Base-by-base conservation (phyloP, 805 yeast species). In the Pichia paraexigua region DNA sequence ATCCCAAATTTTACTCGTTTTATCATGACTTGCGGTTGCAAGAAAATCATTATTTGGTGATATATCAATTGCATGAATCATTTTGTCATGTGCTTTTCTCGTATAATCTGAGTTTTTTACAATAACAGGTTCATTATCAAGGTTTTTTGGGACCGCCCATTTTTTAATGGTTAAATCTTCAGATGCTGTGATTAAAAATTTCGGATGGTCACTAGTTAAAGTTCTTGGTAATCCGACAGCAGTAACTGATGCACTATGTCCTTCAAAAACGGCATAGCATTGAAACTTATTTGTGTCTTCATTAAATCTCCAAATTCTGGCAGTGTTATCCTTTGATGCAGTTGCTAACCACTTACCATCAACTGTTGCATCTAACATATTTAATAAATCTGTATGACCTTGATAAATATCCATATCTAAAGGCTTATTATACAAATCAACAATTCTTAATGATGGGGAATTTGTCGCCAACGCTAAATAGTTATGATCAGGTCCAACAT, bases 81-180 rank as follows among this genome's bases (percentile, higher is more conserved):
- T 97, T 66, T 92, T 94, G 50, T 94, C 98, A 66, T 94, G 99
- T 1, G 97, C 98, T 62, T 91, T 81, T 73, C 97, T 81, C 0
- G 99, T 94, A 67, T 85, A 94, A 50, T 83, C 89, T 2, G 97
- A 86, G 2, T 75, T 71, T 59, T 76, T 80, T 8, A 87, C 74
- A 4, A 62, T 58, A 20, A 60, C 58, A 5, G 60, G 52, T 13
- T 53, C 49, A 30, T 45, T 41, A 9, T 24, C 24, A 32, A 42
- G 42, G 9, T 42, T 70, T 49, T 69, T 70, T 6, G 91, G 89
- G 28, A 90, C 77, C 44, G 74, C 74, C 97, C 97, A 90, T 65
- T 83, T 84, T 64, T 90, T 90, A 39, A 90, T 76, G 0, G 97
- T 90, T 59, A 87, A 73, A 65, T 90, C 97, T 56, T 79, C 82